Conservation (phyloP, 2,329 filamentous ascomycete species). For the Talaromyces rugulosus region DNA sequence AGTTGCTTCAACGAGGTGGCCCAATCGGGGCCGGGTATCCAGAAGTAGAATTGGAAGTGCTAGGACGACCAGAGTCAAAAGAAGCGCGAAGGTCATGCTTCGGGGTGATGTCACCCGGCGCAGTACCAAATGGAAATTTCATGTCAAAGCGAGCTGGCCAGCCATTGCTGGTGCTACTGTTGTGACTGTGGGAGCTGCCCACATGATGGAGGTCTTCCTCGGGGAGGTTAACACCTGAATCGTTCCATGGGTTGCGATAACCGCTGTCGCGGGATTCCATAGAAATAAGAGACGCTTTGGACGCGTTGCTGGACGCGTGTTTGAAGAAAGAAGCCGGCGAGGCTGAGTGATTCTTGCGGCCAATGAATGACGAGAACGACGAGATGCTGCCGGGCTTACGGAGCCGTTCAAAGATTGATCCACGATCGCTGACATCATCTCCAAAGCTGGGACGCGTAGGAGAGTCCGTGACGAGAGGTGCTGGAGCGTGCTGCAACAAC, state of each 20-base stretch:
- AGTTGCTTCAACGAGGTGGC: conserved; percentile 67
- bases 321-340: conserved; percentile 89
- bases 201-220: conserved; percentile 68
- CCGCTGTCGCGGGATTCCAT: conserved; percentile 94
- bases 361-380: conserved; percentile 92
- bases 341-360: conserved; percentile 89
- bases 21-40: conserved; percentile 92
- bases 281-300: conserved; percentile 91
- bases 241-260: conserved; percentile 97
- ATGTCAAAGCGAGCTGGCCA: conserved; percentile 55
- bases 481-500: conserved; percentile 85
- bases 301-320: conserved; percentile 80
- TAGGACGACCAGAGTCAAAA: conserved; percentile 86
- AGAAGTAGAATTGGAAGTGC: conserved; percentile 94
- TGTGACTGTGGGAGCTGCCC: conserved; percentile 55
- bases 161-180: conserved; percentile 58
- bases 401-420: conserved; percentile 84
- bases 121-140: conserved; percentile 60
- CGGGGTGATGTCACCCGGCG: conserved; percentile 74
- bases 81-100: conserved; percentile 79
- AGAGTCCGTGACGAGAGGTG: conserved; percentile 76
- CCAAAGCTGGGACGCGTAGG: conserved; percentile 81
- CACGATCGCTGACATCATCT: conserved; percentile 74
- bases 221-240: conserved; percentile 88
- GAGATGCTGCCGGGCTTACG: conserved; percentile 93